phyloP scores from a whole-genome alignment of 2,329 filamentous ascomycete species.

The Fusarium sp. region DNA sequence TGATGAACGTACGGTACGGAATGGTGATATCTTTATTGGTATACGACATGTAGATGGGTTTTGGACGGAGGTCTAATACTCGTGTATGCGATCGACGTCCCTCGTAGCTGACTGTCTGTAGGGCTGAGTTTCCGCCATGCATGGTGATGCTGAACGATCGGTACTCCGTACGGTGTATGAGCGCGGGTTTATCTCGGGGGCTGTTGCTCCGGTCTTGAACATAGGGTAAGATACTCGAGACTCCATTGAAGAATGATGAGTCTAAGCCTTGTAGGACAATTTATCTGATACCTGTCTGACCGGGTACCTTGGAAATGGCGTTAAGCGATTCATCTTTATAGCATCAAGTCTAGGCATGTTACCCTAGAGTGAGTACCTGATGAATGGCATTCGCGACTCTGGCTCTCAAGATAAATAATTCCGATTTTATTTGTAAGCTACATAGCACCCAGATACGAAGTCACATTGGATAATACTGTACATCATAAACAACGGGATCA shows the following conservation, averaged over 20 bases:
- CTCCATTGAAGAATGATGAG: background rate
- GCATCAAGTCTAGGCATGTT: background rate
- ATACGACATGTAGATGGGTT: fast-evolving
- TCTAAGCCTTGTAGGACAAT: no score
- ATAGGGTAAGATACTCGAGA: background rate
- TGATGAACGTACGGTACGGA: no score
- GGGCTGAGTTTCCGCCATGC: background rate
- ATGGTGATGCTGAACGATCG: background rate
- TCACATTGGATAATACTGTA: background rate
- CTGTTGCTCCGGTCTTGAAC: background rate
- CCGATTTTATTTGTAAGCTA: background rate
- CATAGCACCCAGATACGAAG: background rate
- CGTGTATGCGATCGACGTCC: fast-evolving
- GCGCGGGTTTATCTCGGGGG: background rate
- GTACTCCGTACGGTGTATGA: background rate
- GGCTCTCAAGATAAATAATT: background rate
- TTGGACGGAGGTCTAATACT: no score
- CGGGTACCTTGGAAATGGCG: no score
- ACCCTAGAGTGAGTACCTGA: background rate
- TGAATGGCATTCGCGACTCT: background rate
- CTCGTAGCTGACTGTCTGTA: background rate
- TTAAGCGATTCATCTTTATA: no score
- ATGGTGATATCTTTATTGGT: fast-evolving
- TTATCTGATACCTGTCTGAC: no score
- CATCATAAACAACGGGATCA: background rate